phyloP scores from a whole-genome alignment of 805 yeast genomes.

The Debaryomyces maramus region DNA sequence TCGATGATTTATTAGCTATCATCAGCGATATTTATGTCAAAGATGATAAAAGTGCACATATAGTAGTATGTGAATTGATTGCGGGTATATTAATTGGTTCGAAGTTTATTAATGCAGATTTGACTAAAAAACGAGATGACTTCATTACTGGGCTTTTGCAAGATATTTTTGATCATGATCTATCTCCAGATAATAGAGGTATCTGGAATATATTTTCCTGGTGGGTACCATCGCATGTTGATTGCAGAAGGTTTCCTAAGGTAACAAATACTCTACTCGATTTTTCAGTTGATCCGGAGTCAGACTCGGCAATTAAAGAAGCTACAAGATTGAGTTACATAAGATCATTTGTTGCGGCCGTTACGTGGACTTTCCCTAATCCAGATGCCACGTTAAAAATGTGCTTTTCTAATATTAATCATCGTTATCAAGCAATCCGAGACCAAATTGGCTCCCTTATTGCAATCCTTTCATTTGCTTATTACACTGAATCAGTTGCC shows the following conservation, averaged over 20 bases:
- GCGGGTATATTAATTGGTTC: constrained; percentile 61
- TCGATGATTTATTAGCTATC: constrained; percentile 53
- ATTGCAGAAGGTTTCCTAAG: constrained; percentile 63
- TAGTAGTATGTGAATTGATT: constrained; percentile 69
- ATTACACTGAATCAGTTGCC: constrained; percentile 43
- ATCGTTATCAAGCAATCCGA: constrained; percentile 73
- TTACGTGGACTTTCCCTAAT: constrained; percentile 56
- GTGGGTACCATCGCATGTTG: constrained; percentile 70
- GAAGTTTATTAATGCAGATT: constrained; percentile 37
- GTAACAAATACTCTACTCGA: constrained; percentile 46
- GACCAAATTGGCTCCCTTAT: constrained; percentile 64
- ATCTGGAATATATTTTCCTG: constrained; percentile 78
- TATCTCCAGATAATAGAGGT: constrained; percentile 70
- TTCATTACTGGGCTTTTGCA: constrained; percentile 47
- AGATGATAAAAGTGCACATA: constrained; percentile 74
- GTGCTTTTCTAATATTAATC: constrained; percentile 52
- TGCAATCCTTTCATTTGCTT: constrained; percentile 44
- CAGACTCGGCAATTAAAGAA: constrained; percentile 64
- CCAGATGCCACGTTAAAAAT: constrained; percentile 43
- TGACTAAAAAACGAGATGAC: constrained; percentile 41
- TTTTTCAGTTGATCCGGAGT: constrained; percentile 47
- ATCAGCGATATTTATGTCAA: constrained; percentile 53
- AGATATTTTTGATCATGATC: constrained; percentile 50
- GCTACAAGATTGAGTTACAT: constrained; percentile 60
- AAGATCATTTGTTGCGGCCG: constrained; percentile 47